Percentiles rank a stretch among this genome's conserved stretches.
Conservation (phyloP, 371 early-diverging fungal genomes). For the Mortierella sp. region DNA sequence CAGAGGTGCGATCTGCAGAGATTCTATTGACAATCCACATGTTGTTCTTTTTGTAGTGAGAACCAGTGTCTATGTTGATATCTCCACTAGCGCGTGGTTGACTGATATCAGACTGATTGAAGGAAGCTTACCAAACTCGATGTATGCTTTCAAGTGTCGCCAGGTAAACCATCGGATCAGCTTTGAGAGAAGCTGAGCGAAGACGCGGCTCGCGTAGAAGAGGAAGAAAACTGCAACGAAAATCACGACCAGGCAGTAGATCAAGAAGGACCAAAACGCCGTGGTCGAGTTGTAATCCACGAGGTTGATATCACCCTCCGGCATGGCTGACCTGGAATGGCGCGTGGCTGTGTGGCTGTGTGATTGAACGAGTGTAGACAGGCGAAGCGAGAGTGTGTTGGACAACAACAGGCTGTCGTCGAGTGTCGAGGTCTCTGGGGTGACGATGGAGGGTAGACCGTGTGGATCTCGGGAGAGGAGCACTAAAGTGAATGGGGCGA, state of each 20-base stretch:
- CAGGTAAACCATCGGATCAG: conserved; percentile 78
- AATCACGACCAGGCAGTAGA: conserved; percentile 76
- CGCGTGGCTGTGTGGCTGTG: too few relatives aligned
- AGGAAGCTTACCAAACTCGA: conserved; percentile 72
- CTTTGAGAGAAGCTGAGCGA: conserved; percentile 72
- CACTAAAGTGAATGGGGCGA: too few relatives aligned
- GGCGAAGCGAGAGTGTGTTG: too few relatives aligned
- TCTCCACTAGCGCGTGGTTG: too few relatives aligned
- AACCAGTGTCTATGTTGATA: too few relatives aligned
- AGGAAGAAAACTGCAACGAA: conserved; percentile 80
- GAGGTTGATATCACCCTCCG: conserved; percentile 36
- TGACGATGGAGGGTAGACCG: too few relatives aligned
- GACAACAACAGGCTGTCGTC: too few relatives aligned
- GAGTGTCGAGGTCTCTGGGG: too few relatives aligned
- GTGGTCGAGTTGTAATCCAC: conserved; percentile 49
- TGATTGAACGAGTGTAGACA: too few relatives aligned
- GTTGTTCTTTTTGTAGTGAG: neutral
- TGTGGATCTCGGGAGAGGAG: too few relatives aligned
- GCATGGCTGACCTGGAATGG: conserved; percentile 27
- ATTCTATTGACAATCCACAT: conserved; percentile 60
- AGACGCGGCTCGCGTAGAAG: conserved; percentile 79
- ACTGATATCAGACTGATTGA: conserved; percentile 7
- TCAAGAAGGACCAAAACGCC: conserved; percentile 67
- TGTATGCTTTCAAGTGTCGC: conserved; percentile 74
- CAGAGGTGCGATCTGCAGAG: conserved; percentile 78